Evolutionary conservation across 31 red algal genomes (phyloP), one percentile per base, ranked within the genome.

Genomic region (Endocladia muricata): DNA sequence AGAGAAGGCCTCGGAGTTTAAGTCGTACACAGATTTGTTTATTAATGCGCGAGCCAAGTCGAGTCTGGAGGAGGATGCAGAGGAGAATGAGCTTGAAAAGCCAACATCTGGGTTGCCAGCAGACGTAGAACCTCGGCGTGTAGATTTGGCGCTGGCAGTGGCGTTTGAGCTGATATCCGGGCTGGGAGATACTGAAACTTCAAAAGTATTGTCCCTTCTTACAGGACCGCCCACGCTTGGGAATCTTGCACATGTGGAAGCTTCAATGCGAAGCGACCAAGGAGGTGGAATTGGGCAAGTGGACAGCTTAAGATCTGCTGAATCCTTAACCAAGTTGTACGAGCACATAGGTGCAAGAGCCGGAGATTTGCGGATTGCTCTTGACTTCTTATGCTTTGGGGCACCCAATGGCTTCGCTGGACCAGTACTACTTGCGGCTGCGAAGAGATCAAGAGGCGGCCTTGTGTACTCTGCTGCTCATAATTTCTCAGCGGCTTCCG

Each of bases 331-430:
- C 22, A 59, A 63, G 47, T 40, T 87, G 44, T 87, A 78, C 52
- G 85, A 89, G 40, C 75, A 81, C 36, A 70, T 89, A 15, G 85
- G 85, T 2, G 42, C 75, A 31, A 73, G 52, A 43, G 85, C 85
- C 2, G 85, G 85, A 6, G 85, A 81, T 55, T 61, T 74, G 58
- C 76, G 76, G 0, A 76, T 89, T 62, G 76, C 85, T 1, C 85
- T 89, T 42, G 76, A 89, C 35, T 89, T 89, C 58, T 52, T 89
- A 5, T 79, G 75, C 36, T 81, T 89, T 62, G 75, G 75, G 25
- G 76, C 76, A 35, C 34, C 57, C 15, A 62, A 81, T 26, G 76
- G 85, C 23, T 81, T 89, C 48, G 41, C 73, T 41, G 85, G 70
- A 1, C 30, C 54, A 55, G 52, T 78, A 51, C 65, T 87, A 58